These are phyloP conservation scores for Trichoderma pleuroti DNA, from an alignment of 2,329 filamentous ascomycete genomes.

Conservation along the genomic window DNA sequence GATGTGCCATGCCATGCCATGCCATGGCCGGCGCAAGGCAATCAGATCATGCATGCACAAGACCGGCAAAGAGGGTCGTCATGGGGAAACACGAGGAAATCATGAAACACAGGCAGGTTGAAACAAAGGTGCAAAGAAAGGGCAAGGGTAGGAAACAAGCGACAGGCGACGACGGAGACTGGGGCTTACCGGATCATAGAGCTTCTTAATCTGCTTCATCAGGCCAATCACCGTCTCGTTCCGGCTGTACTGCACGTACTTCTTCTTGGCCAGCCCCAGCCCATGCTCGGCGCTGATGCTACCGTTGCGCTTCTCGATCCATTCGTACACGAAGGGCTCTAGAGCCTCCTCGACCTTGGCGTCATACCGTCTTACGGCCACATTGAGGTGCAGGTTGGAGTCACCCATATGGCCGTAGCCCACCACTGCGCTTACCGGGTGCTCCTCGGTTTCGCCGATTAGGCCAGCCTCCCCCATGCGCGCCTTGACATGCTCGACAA, in stretches of 20 bases:
- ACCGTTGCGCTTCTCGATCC: constrained; percentile 82
- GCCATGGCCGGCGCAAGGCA: not conserved
- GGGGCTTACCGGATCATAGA: constrained; percentile 84
- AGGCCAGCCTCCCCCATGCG: constrained; percentile 71
- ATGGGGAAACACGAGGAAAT: not conserved
- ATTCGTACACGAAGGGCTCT: constrained; percentile 97
- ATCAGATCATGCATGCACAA: constrained; percentile 4
- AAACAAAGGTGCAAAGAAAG: not conserved
- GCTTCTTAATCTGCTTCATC: constrained; percentile 92
- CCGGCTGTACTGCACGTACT: constrained; percentile 89
- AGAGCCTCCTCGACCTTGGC: constrained; percentile 80
- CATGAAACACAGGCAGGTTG: constrained; percentile 3
- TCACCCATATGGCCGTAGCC: constrained; percentile 99
- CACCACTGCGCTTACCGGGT: constrained; percentile 83
- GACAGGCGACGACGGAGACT: not conserved
- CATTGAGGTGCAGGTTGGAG: constrained; percentile 89
- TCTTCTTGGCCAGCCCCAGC: constrained; percentile 90
- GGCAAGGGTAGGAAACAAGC: not conserved
- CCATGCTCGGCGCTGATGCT: constrained; percentile 98
- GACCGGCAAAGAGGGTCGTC: not conserved
- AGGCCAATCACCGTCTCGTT: constrained; percentile 80
- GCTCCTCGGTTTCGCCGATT: constrained; percentile 68
- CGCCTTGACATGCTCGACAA: constrained; percentile 80
- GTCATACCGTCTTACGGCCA: constrained; percentile 78
- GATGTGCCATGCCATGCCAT: not conserved